These are phyloP conservation scores for Zizania palustris DNA, from an alignment of 202 grass and related monocot genomes.

Conservation along the genomic window DNA sequence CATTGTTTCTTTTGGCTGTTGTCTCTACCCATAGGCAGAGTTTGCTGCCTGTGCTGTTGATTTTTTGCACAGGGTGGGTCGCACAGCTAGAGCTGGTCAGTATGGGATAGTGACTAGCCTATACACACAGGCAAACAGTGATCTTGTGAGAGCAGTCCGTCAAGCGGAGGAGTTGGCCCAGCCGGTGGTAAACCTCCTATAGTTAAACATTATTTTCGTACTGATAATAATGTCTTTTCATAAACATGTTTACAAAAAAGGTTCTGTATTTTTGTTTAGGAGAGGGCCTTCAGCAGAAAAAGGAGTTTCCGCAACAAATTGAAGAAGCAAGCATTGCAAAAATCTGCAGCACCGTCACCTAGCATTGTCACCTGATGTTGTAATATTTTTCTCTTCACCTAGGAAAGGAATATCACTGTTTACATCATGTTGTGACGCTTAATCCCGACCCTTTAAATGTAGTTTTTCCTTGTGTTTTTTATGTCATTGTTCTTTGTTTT, in stretches of 20 bases:
- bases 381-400: not conserved
- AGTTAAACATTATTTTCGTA: constrained; percentile 15
- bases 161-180: constrained; percentile 70
- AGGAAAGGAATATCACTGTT: not conserved
- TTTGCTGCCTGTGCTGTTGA: constrained; percentile 95
- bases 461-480: too few relatives aligned
- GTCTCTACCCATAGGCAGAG: constrained; percentile 61
- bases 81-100: constrained; percentile 85
- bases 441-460: too few relatives aligned
- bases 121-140: constrained; percentile 63
- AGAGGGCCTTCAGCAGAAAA: constrained; percentile 94
- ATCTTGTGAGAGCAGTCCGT: constrained; percentile 82
- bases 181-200: constrained; percentile 67
- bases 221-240: not conserved
- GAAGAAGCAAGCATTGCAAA: constrained; percentile 65
- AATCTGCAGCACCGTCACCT: constrained; percentile 26
- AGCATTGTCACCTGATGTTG: too few relatives aligned
- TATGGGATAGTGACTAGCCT: constrained; percentile 88
- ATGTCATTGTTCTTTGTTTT: too few relatives aligned
- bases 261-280: constrained; percentile 45
- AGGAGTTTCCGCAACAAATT: constrained; percentile 97
- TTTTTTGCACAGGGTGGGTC: constrained; percentile 95
- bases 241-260: not conserved
- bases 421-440: not conserved
- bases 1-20: not conserved